A percentile compares a stretch with the other conserved stretches of the same genome.
phyloP scores from a whole-genome alignment of 257 asterid species.

The Anisodus tanguticus region DNA sequence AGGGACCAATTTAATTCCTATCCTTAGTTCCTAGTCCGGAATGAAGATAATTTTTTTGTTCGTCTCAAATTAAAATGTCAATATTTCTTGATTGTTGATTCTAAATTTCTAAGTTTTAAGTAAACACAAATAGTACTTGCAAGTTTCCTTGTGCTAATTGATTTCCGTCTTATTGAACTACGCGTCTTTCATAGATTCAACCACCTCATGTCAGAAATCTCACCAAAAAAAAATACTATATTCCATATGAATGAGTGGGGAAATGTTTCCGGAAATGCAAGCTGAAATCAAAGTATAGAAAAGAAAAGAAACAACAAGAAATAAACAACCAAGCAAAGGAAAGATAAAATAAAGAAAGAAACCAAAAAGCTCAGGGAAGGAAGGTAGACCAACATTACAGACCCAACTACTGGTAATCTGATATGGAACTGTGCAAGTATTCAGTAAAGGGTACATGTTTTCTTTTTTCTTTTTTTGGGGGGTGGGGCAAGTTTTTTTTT shows the following conservation, averaged over 20 bases:
- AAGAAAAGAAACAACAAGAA: not conserved
- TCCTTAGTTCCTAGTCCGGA: not conserved
- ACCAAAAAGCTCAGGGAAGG: not conserved
- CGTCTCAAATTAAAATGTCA: not conserved
- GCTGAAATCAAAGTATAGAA: not conserved
- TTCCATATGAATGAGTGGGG: not conserved
- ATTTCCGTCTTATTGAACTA: not conserved
- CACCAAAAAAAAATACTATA: not conserved
- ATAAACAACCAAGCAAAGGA: not conserved
- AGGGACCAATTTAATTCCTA: not conserved
- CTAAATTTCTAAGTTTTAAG: not conserved
- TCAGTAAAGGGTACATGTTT: not conserved
- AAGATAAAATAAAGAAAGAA: not conserved
- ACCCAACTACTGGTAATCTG: not conserved
- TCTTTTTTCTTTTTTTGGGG: not conserved
- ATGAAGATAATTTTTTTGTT: not conserved
- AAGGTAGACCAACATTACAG: not conserved
- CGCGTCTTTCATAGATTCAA: not conserved
- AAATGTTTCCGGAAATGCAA: not conserved
- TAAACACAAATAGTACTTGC: not conserved
- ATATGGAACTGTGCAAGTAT: not conserved
- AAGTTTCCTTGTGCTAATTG: not conserved
- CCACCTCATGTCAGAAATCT: conserved; percentile 8
- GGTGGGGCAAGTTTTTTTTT: not conserved
- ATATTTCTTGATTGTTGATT: not conserved